Evolutionary conservation across 140 eudicot species (phyloP).

Genomic region (Anethum foeniculum): DNA sequence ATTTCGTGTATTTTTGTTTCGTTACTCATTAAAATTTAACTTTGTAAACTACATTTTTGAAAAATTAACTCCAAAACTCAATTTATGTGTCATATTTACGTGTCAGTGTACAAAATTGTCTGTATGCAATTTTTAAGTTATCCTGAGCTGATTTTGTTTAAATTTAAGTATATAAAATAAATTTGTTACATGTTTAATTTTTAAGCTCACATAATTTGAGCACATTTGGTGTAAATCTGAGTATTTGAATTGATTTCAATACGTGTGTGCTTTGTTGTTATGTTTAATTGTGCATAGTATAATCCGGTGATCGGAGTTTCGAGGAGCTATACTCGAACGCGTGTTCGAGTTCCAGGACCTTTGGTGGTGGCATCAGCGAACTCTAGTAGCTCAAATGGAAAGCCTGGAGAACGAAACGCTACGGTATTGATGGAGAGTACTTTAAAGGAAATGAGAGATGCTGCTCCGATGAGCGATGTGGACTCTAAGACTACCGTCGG

Average conservation of each 20-base stretch:
- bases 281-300: constrained; percentile 23
- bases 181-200: neutral
- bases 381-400: constrained; percentile 38
- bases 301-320: constrained; percentile 45
- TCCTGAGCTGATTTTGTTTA: neutral
- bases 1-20: neutral
- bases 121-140: neutral
- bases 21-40: too few species aligned
- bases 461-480: constrained; percentile 23
- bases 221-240: neutral
- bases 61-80: too few species aligned
- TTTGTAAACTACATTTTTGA: too few species aligned
- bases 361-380: constrained; percentile 29
- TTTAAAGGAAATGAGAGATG: constrained; percentile 18
- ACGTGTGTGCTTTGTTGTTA: neutral
- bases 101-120: neutral
- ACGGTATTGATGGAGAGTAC: constrained; percentile 24
- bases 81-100: too few species aligned
- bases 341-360: constrained; percentile 22
- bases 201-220: neutral
- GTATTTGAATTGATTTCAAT: neutral
- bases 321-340: constrained; percentile 28
- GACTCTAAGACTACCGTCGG: constrained; percentile 33
- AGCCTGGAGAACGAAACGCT: constrained; percentile 40
- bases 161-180: neutral